Evolutionary conservation across 2,329 filamentous ascomycete genomes (phyloP).

Genomic region (Talaromyces islandicus): DNA sequence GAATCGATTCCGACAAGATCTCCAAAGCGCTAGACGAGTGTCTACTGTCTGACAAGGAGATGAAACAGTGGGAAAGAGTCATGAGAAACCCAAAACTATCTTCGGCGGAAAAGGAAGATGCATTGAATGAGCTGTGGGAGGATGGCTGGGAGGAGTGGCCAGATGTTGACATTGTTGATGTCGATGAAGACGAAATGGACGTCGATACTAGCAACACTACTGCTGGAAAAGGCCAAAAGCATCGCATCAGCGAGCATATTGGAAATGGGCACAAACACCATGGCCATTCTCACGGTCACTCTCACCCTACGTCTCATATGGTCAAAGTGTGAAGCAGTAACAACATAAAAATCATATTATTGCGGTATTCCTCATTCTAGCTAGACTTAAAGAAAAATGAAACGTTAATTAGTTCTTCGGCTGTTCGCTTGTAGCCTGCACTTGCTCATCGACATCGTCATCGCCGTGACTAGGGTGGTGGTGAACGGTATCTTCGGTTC

Average conservation of each 20-base stretch:
- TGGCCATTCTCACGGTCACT: constrained; percentile 6
- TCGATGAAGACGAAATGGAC: constrained; percentile 14
- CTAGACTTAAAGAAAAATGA: background rate
- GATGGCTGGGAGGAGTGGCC: constrained; percentile 56
- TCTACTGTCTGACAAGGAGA: constrained; percentile 57
- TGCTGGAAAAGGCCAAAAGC: constrained; percentile 17
- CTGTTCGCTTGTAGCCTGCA: background rate
- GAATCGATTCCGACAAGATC: constrained; percentile 49
- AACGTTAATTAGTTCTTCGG: background rate
- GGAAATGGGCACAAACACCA: constrained; percentile 17
- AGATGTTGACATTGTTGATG: constrained; percentile 37
- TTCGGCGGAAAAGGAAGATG: constrained; percentile 40
- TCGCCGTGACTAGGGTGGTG: background rate
- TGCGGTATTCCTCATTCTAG: background rate
- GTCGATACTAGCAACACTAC: constrained; percentile 16
- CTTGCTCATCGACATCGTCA: background rate
- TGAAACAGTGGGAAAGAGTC: constrained; percentile 47
- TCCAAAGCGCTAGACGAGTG: constrained; percentile 54
- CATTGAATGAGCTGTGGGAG: constrained; percentile 48
- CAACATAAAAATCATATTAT: background rate
- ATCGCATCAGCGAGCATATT: constrained; percentile 24
- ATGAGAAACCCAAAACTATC: constrained; percentile 40
- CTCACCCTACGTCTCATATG: background rate
- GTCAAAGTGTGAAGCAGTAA: background rate
- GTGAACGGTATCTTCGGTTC: background rate